Evolutionary conservation across 1,284 basidiomycete genomes (phyloP).

Genomic region (Malassezia nana): DNA sequence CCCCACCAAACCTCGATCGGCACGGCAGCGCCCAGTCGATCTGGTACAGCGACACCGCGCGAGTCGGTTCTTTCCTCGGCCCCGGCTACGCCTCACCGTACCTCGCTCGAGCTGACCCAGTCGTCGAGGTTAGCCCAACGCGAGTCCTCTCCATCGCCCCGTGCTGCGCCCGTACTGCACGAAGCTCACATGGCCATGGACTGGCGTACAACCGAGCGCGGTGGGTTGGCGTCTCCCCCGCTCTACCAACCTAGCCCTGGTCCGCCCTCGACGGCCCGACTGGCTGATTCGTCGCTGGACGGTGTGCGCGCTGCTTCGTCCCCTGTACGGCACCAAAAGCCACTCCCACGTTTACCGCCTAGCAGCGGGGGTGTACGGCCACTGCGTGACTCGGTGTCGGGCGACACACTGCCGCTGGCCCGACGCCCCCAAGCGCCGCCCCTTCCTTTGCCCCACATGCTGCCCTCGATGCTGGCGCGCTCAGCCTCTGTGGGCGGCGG

Average conservation of each 20-base stretch:
- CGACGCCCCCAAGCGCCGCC: not conserved
- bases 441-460: not conserved
- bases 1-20: not conserved
- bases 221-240: not conserved
- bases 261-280: not conserved
- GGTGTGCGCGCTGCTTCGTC: not conserved
- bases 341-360: not conserved
- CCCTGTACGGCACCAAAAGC: not conserved
- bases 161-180: not conserved
- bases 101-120: not conserved
- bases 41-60: not conserved
- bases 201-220: not conserved
- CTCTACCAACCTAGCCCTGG: not conserved
- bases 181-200: not conserved
- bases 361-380: not conserved
- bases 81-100: too few relatives aligned
- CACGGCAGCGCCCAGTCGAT: not conserved
- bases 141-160: too few relatives aligned
- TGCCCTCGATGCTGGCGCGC: not conserved
- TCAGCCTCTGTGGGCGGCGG: not conserved
- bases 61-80: not conserved
- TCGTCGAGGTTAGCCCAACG: too few relatives aligned
- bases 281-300: not conserved
- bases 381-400: not conserved
- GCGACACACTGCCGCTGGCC: not conserved